Evolutionary conservation across 2,329 filamentous ascomycete species (phyloP), one percentile per base, ranked within the genome.

Genomic region (Apiospora koreana): DNA sequence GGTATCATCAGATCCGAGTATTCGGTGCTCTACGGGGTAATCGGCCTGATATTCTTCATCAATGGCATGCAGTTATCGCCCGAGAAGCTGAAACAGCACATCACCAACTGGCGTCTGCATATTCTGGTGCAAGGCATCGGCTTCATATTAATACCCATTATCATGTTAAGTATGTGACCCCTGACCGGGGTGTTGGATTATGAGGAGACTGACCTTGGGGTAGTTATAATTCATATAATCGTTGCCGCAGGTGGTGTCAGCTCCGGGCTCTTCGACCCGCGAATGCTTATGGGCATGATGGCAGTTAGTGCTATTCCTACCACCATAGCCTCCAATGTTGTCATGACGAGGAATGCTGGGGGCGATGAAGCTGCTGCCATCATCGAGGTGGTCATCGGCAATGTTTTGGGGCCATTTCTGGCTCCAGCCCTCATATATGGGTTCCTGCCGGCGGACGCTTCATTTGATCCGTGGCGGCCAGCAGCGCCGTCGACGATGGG

Each of bases 241-340:
- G 80, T 87, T 41, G 84, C 82, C 10, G 84, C 83, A 12, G 83
- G 83, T 45, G 81, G 82, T 58, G 77, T 86, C 50, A 75, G 87
- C 21, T 87, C 87, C 65, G 80, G 87, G 1, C 86, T 85, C 28
- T 90, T 93, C 76, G 89, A 92, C 69, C 83, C 87, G 0, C 88
- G 89, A 70, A 84, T 94, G 50, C 81, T 94, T 41, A 86, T 92
- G 3, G 92, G 92, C 12, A 88, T 93, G 78, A 85, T 93, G 3
- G 87, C 92, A 48, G 85, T 89, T 1, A 86, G 89, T n/a, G 91
- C 88, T 76, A 87, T 92, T 5, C 91, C 92, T 1, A 94, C 92
- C 0, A 93, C 92, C 0, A 92, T 93, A 75, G 87, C 90, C 9
- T 92, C 89, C 64, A 93, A 93, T 77, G 89, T 93, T 9, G 89